A percentile compares a stretch with the other conserved stretches of the same genome.
Conservation (phyloP, 805 yeast genomes). For the Saccharomycopsis sp. region DNA sequence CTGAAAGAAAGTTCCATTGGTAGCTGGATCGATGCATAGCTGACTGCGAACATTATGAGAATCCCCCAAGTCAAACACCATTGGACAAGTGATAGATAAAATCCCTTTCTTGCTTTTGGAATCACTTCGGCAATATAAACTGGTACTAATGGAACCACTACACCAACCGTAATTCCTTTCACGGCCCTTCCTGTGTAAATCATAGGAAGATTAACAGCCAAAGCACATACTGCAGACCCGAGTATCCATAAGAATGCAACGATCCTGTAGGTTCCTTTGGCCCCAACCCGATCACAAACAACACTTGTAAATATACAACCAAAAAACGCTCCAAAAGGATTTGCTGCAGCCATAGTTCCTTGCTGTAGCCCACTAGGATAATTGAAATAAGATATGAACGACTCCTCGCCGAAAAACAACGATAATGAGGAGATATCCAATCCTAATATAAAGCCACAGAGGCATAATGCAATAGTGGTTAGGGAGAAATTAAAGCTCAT, state of each 20-base stretch:
- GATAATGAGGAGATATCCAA: conserved; percentile 76
- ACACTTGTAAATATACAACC: conserved; percentile 57
- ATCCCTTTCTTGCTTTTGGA: conserved; percentile 42
- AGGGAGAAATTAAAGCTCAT: conserved; percentile 43
- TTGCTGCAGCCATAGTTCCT: conserved; percentile 69
- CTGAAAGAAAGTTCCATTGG: conserved; percentile 48
- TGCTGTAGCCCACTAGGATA: conserved; percentile 51
- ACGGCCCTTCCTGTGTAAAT: conserved; percentile 42
- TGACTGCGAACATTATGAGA: conserved; percentile 46
- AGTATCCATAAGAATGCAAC: conserved; percentile 53
- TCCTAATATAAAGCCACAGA: conserved; percentile 72
- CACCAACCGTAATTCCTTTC: conserved; percentile 50
- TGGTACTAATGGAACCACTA: conserved; percentile 48
- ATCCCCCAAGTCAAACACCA: conserved; percentile 54
- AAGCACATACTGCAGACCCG: conserved; percentile 38
- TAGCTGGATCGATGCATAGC: conserved; percentile 39
- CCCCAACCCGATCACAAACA: conserved; percentile 47
- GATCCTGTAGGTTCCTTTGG: conserved; percentile 45
- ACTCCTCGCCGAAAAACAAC: conserved; percentile 48
- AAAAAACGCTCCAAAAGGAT: conserved; percentile 70
- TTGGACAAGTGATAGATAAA: conserved; percentile 49
- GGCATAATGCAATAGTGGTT: conserved; percentile 49
- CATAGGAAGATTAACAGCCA: conserved; percentile 35
- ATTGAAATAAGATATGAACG: conserved; percentile 47
- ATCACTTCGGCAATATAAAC: conserved; percentile 49